A percentile compares a stretch with the other conserved stretches of the same genome.
Conservation (phyloP, 2,329 filamentous ascomycete species). For the Fonsecaea multimorphosa region DNA sequence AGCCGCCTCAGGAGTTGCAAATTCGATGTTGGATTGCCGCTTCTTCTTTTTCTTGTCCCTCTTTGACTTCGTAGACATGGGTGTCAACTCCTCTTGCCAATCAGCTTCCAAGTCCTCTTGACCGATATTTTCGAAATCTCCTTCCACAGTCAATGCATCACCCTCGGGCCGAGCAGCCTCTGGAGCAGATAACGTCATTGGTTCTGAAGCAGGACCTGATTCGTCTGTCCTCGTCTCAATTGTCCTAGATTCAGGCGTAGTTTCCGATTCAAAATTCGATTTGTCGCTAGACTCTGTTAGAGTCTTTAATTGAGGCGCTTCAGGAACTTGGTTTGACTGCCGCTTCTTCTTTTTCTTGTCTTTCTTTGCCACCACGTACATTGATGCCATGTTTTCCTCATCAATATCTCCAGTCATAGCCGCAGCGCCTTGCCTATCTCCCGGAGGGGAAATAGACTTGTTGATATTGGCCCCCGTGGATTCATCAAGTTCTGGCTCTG, state of each 20-base stretch:
- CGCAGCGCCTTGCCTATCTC: background rate
- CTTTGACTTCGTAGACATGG: constrained; percentile 40
- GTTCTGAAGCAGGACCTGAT: background rate
- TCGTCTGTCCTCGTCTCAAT: background rate
- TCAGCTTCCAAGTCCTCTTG: constrained; percentile 4
- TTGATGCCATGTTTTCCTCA: background rate
- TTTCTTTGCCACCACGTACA: constrained; percentile 23
- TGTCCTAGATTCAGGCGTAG: background rate
- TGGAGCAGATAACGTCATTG: background rate
- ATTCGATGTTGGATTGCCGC: constrained; percentile 40
- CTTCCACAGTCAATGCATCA: background rate
- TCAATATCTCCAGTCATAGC: background rate
- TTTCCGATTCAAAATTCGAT: background rate
- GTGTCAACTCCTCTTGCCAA: constrained; percentile 27
- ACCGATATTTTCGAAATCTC: background rate
- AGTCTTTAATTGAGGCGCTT: background rate
- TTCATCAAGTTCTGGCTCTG: background rate
- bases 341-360: constrained; percentile 33
- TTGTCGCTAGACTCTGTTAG: background rate
- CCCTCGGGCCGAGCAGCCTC: background rate
- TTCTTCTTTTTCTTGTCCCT: constrained; percentile 48
- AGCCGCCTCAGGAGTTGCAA: background rate
- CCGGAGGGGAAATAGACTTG: background rate
- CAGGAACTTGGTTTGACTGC: constrained; percentile 7
- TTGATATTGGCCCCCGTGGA: background rate